A percentile compares a stretch with the other conserved stretches of the same genome.
Conservation (phyloP, 2,329 filamentous ascomycete species). For the Paramyrothecium sp. region DNA sequence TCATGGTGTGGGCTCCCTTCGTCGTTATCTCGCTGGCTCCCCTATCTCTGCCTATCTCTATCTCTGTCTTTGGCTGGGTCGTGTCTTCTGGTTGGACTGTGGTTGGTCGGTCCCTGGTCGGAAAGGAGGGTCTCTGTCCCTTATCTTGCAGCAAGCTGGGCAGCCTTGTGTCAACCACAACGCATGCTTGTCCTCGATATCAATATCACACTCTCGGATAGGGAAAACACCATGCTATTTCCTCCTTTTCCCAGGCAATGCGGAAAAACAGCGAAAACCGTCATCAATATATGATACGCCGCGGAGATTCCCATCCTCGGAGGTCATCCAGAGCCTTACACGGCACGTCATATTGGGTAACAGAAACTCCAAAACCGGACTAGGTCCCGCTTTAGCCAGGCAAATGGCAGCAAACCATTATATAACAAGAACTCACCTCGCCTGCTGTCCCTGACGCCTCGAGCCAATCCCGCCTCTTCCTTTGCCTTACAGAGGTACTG, state of each 20-base stretch:
- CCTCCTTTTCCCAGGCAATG: no score
- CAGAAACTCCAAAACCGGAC: conserved; percentile 18
- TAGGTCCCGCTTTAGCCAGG: conserved; percentile 1
- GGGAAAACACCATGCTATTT: neutral
- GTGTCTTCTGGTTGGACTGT: no score
- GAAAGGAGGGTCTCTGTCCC: no score
- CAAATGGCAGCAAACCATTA: neutral
- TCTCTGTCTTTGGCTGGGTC: no score
- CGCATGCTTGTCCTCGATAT: no score
- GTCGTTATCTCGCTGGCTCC: no score
- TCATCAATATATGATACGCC: no score
- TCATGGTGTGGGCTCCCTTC: no score
- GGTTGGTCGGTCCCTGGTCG: no score
- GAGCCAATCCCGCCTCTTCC: neutral
- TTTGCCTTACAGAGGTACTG: neutral
- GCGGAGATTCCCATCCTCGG: neutral
- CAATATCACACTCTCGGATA: no score
- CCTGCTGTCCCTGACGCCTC: neutral
- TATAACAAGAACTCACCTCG: neutral
- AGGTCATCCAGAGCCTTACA: neutral
- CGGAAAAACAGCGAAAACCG: neutral
- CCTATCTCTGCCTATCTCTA: no score
- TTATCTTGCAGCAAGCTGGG: neutral
- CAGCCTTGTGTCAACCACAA: neutral
- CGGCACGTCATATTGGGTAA: conserved; percentile 7